Evolutionary conservation across 108 stramenopile genomes (phyloP), one percentile per base, ranked within the genome.

Genomic region (Discostella pseudostelligera): DNA sequence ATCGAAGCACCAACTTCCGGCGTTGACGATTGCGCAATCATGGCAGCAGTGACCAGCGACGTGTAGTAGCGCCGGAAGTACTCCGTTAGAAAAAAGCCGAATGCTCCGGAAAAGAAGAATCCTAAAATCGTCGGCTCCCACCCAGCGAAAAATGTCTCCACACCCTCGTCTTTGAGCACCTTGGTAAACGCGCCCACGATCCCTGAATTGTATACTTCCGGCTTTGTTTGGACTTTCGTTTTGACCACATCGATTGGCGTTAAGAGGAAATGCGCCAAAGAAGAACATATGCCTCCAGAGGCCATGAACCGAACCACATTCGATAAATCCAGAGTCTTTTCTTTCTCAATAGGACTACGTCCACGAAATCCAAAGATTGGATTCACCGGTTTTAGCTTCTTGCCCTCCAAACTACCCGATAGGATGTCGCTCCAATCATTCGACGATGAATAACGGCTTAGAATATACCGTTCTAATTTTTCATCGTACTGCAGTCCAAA

Each of bases 171-270:
- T 11, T 81, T 51, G 20, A 83, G 32, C 2, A 90, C 69, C 42
- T 84, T 83, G 39, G 76, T 67, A 48, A 93, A 89, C 2, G 84
- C 73, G 1, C 58, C 45, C 1, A 87, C 36, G 9, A 84, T 71
- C 12, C 81, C 81, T 10, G 73, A 75, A 6, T 62, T 62, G 60
- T 93, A 93, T n/a, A 76, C 78, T 10, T 79, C 81, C 5, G 88
- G 88, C 36, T 91, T 82, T n/a, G 88, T 83, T 77, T 92, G 90
- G n/a, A 92, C 79, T 59, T 88, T 91, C 12, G 87, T 88, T 48
- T 92, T 87, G 60, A 89, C 76, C 0, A 89, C 85, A 53, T 89
- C 84, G 51, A 87, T 82, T 4, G 88, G 88, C 24, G 92, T 93
- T 14, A 93, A 40, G 8, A 65, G 35, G 39, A 93, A 56, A 76